These are phyloP conservation scores for Fraxinus paxiana DNA, from an alignment of 305 asterid genomes.

Conservation along the genomic window DNA sequence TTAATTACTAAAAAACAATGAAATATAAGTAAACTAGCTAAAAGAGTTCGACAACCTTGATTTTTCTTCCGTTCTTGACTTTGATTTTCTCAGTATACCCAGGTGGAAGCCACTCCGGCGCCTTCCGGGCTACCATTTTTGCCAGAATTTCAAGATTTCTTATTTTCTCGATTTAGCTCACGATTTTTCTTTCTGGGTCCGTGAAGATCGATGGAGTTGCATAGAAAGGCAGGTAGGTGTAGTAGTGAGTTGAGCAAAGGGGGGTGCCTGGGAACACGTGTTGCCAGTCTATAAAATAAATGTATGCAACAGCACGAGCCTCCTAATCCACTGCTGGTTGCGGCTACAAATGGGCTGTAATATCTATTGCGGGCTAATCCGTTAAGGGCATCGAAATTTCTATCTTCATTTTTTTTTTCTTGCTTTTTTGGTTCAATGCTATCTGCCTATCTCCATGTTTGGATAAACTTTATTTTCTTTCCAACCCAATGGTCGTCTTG, in stretches of 20 bases:
- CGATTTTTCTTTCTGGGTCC: neutral
- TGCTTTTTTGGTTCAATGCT: neutral
- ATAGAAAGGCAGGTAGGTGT: constrained; percentile 5
- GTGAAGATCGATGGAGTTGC: constrained; percentile 12
- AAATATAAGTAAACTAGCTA: neutral
- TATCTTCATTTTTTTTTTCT: neutral
- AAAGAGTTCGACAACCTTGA: constrained; percentile 40
- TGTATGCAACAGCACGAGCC: neutral
- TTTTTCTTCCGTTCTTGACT: constrained; percentile 45
- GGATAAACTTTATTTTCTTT: neutral
- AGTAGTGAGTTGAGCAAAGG: constrained; percentile 11
- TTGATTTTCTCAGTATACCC: constrained; percentile 53
- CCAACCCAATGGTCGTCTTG: neutral
- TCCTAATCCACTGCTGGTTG: neutral
- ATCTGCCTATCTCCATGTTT: neutral
- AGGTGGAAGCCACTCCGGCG: constrained; percentile 59
- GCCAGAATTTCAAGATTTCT: constrained; percentile 19
- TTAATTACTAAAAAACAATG: neutral
- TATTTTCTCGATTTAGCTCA: constrained; percentile 10
- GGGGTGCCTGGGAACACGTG: constrained; percentile 31
- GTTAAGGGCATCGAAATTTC: neutral
- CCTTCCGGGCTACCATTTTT: constrained; percentile 42
- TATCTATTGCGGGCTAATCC: neutral
- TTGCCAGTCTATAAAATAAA: constrained; percentile 1
- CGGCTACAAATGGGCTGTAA: neutral